Evolutionary conservation across 129 eudicot genomes (phyloP).

Genomic region (Tagetes erecta): DNA sequence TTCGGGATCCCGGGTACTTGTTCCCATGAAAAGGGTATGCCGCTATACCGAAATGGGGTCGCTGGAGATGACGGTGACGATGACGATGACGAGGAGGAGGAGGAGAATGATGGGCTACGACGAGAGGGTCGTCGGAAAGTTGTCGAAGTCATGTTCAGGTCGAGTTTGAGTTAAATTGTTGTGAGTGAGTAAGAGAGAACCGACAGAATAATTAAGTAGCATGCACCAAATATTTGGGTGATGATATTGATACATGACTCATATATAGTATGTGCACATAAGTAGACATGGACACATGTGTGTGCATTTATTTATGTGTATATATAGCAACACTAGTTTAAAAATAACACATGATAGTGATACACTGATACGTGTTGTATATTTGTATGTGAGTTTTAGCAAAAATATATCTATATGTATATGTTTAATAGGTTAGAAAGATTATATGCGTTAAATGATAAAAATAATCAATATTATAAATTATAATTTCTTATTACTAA

Average conservation of each 20-base stretch:
- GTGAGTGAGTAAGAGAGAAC: not conserved
- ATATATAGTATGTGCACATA: not conserved
- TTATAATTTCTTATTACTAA: too few species aligned
- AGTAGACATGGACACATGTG: not conserved
- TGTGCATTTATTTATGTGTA: not conserved
- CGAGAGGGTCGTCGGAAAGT: conserved; percentile 28
- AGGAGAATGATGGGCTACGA: conserved; percentile 47
- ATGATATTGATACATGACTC: not conserved
- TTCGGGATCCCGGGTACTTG: conserved; percentile 76
- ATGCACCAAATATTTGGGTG: not conserved
- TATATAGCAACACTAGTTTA: not conserved
- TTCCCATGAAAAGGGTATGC: conserved; percentile 83
- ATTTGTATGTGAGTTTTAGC: too few species aligned
- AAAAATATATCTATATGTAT: too few species aligned
- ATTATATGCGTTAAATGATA: too few species aligned
- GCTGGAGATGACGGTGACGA: conserved; percentile 31
- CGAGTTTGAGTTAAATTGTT: not conserved
- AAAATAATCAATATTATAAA: too few species aligned
- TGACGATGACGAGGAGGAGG: conserved; percentile 42
- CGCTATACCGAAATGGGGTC: conserved; percentile 35
- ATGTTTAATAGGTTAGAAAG: too few species aligned
- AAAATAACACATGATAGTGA: too few species aligned
- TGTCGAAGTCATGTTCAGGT: conserved; percentile 12
- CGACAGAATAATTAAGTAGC: not conserved
- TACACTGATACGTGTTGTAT: too few species aligned